Conservation (phyloP, 2,329 filamentous ascomycete species). For the Domatiomyces catenatus region DNA sequence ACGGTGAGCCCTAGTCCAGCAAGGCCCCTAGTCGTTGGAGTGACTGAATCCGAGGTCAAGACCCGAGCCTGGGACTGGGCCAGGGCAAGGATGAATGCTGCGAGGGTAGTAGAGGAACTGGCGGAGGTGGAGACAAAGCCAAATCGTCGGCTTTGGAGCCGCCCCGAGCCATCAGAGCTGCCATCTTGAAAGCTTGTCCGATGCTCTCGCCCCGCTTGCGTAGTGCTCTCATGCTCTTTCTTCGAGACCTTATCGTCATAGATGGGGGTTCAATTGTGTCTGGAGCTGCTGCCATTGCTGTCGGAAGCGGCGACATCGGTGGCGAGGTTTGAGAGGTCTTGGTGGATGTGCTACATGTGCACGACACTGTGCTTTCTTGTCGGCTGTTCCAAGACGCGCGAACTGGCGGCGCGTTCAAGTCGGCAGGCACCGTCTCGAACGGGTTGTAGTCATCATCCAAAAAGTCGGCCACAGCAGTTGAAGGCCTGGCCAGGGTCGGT, state of each 20-base stretch:
- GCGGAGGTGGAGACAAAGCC: background rate
- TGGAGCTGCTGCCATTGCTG: slow-evolving; percentile 5
- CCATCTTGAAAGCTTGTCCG: slow-evolving; percentile 14
- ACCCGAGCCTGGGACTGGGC: background rate
- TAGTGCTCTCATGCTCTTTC: slow-evolving; percentile 12
- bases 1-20: background rate
- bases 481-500: background rate
- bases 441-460: background rate
- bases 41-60: background rate
- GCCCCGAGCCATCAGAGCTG: background rate
- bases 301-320: background rate
- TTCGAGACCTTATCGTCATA: slow-evolving; percentile 5
- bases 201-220: slow-evolving; percentile 15
- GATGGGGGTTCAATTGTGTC: background rate
- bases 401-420: background rate
- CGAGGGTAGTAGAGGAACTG: background rate
- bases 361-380: background rate
- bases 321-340: background rate
- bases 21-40: background rate
- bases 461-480: background rate
- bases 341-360: background rate
- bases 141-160: background rate
- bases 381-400: background rate
- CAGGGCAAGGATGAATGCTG: background rate
- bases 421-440: slow-evolving; percentile 1